A percentile compares a stretch with the other conserved stretches of the same genome.
Conservation (phyloP, 495 filamentous ascomycete species). For the Talaromyces nanjingensis region DNA sequence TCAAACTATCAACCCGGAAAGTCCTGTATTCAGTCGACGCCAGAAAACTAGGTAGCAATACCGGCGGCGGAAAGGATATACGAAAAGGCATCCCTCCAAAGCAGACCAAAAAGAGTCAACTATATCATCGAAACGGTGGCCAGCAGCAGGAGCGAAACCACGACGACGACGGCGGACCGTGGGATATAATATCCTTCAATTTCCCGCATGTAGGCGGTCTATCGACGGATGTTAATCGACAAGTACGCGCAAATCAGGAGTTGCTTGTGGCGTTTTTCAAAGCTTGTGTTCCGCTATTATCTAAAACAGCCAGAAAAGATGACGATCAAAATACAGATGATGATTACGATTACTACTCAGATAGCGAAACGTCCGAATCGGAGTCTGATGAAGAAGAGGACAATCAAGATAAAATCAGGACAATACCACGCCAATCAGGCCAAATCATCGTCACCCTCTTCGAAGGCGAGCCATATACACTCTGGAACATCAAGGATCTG, state of each 20-base stretch:
- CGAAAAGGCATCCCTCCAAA: constrained; percentile 19
- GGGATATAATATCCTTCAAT: constrained; percentile 83
- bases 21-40: constrained; percentile 72
- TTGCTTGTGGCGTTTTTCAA: constrained; percentile 79
- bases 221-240: constrained; percentile 85
- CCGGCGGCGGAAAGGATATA: constrained; percentile 37
- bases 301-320: constrained; percentile 21
- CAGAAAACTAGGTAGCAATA: constrained; percentile 50
- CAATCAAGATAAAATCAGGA: constrained; percentile 14
- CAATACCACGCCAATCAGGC: constrained; percentile 33
- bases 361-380: background rate
- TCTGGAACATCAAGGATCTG: constrained; percentile 90
- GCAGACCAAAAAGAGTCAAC: constrained; percentile 11
- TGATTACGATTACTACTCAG: background rate
- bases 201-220: constrained; percentile 94
- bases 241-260: constrained; percentile 89
- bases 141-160: background rate
- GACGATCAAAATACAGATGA: constrained; percentile 15
- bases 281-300: constrained; percentile 44
- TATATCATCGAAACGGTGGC: background rate
- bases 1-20: constrained; percentile 17
- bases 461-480: constrained; percentile 84
- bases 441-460: constrained; percentile 82
- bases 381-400: background rate
- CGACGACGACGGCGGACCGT: constrained; percentile 33